phyloP scores from a whole-genome alignment of 441 rosid genomes.

The Corymbia calophylla region DNA sequence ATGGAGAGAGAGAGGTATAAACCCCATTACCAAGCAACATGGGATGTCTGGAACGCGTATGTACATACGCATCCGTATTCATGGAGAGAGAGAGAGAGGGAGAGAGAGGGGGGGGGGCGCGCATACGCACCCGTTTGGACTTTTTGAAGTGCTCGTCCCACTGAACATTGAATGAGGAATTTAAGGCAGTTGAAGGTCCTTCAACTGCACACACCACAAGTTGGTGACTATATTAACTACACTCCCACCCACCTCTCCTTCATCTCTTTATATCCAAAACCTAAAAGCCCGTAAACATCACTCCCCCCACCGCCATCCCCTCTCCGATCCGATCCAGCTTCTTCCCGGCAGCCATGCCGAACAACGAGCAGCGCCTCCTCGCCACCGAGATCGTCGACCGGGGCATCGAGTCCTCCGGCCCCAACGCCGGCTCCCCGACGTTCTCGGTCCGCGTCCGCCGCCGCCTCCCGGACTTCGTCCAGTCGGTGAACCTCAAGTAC shows the following conservation, averaged over 20 bases:
- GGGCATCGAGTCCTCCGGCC: conserved; percentile 81
- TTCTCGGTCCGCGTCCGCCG: conserved; percentile 82
- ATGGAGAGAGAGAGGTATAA: neutral
- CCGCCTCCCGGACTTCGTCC: conserved; percentile 87
- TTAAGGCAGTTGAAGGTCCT: conserved; percentile 12
- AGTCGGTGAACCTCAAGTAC: conserved; percentile 84
- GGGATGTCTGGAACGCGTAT: neutral
- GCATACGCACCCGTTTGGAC: no score
- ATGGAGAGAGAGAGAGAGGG: neutral
- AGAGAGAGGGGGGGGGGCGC: neutral
- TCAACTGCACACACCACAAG: conserved; percentile 40
- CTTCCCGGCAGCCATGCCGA: conserved; percentile 17
- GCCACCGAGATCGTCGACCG: conserved; percentile 86
- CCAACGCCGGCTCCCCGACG: conserved; percentile 74
- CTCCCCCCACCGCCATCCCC: neutral
- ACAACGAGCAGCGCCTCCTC: conserved; percentile 59
- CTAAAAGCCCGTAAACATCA: neutral
- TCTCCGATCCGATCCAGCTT: neutral
- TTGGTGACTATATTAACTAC: conserved; percentile 54
- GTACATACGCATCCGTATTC: neutral
- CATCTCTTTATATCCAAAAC: neutral
- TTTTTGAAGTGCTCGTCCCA: neutral
- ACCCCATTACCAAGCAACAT: neutral
- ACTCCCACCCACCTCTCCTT: conserved; percentile 24
- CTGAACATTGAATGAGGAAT: conserved; percentile 1